Evolutionary conservation across 176 grass and related monocot species (phyloP).

Genomic region (Eragrostis curvula): DNA sequence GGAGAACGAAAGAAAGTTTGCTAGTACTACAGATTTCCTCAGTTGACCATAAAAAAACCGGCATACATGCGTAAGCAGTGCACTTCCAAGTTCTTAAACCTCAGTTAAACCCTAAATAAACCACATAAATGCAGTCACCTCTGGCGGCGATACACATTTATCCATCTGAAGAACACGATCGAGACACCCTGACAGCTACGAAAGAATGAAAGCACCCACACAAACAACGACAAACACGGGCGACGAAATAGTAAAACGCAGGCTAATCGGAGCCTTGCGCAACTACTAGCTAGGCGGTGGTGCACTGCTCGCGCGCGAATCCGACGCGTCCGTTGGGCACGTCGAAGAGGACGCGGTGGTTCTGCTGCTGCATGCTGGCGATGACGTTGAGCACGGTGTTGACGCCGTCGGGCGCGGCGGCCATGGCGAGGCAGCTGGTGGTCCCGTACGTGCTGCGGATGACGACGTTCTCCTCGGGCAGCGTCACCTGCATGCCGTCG

Average conservation of each 20-base stretch:
- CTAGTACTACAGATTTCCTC: too few species aligned
- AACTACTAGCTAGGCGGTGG: not conserved
- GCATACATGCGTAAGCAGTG: not conserved
- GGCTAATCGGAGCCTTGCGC: not conserved
- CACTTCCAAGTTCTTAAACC: not conserved
- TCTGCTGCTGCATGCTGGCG: slow-evolving; percentile 96
- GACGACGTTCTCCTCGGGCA: slow-evolving; percentile 76
- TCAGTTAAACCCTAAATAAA: too few species aligned
- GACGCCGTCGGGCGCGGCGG: slow-evolving; percentile 61
- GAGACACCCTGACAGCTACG: too few species aligned
- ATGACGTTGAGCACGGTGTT: slow-evolving; percentile 91
- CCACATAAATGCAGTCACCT: too few species aligned
- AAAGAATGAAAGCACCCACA: too few species aligned
- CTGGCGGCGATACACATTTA: too few species aligned
- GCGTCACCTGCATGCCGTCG: slow-evolving; percentile 64
- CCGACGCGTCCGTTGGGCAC: slow-evolving; percentile 71
- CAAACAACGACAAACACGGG: too few species aligned
- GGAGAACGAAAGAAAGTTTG: too few species aligned
- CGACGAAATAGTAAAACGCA: not conserved
- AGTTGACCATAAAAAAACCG: too few species aligned
- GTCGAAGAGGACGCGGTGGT: slow-evolving; percentile 88
- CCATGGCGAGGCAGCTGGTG: slow-evolving; percentile 83
- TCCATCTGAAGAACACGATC: too few species aligned
- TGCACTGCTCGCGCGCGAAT: slow-evolving; percentile 79
- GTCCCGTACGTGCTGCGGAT: slow-evolving; percentile 78